These are phyloP conservation scores for Suhomyces choctaworum DNA, from an alignment of 1,139 yeast genomes.

Conservation along the genomic window DNA sequence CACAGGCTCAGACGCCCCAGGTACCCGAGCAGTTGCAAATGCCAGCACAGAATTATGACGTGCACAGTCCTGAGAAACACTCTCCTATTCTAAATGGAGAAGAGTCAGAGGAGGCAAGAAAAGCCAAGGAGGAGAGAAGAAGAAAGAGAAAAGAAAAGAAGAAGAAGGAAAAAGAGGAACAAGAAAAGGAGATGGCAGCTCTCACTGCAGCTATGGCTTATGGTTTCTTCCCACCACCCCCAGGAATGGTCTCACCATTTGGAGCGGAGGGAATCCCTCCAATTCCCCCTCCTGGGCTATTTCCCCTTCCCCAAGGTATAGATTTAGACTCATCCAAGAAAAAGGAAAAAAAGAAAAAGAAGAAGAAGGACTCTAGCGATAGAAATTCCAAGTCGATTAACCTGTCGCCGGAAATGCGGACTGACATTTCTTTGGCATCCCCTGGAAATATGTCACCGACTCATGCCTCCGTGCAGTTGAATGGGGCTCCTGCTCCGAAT, in stretches of 20 bases:
- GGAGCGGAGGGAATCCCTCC: slow-evolving; percentile 14
- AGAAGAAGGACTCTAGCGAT: slow-evolving; percentile 8
- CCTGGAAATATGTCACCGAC: slow-evolving; percentile 1
- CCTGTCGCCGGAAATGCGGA: slow-evolving; percentile 6
- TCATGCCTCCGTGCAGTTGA: too few relatives aligned
- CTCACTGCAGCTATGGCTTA: slow-evolving; percentile 17
- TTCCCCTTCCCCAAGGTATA: slow-evolving; percentile 13
- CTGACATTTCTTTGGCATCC: background rate
- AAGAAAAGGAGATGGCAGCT: slow-evolving; percentile 29
- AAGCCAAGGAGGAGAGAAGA: slow-evolving; percentile 18
- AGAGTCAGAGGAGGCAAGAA: slow-evolving; percentile 15
- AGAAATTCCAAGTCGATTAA: slow-evolving; percentile 2
- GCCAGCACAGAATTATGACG: too few relatives aligned
- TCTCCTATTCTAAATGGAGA: slow-evolving; percentile 4
- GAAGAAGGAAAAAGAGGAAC: slow-evolving; percentile 20
- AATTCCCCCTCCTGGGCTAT: slow-evolving; percentile 17
- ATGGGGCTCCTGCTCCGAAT: background rate
- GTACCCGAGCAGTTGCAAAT: background rate
- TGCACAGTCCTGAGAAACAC: slow-evolving; percentile 7
- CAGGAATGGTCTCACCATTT: slow-evolving; percentile 12
- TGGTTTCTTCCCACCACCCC: slow-evolving; percentile 12
- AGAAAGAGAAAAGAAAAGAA: slow-evolving; percentile 23
- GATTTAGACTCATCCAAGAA: slow-evolving; percentile 17
- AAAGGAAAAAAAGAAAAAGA: slow-evolving; percentile 18
- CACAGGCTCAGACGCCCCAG: background rate